phyloP scores from a whole-genome alignment of 2,329 filamentous ascomycete species.

The Aspergillus tamarii region DNA sequence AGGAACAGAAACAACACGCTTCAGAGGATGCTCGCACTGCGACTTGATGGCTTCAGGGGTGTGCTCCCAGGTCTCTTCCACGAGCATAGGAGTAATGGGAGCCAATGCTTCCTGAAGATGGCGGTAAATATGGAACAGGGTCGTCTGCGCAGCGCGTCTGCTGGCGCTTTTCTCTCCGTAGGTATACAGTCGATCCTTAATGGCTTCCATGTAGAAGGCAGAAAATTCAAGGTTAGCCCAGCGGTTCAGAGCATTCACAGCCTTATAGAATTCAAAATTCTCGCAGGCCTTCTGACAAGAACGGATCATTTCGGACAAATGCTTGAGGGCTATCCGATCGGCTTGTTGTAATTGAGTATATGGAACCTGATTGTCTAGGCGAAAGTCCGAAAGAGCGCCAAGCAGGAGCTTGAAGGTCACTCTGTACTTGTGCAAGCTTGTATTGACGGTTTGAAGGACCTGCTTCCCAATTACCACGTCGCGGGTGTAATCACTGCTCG shows the following conservation, averaged over 20 bases:
- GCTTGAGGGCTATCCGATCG: constrained; percentile 77
- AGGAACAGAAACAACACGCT: constrained; percentile 39
- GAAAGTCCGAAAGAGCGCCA: constrained; percentile 67
- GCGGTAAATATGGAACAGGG: constrained; percentile 65
- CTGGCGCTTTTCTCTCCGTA: constrained; percentile 69
- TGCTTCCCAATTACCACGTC: constrained; percentile 82
- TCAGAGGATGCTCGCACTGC: constrained; percentile 50
- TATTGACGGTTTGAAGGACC: constrained; percentile 76
- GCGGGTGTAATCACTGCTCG: constrained; percentile 85
- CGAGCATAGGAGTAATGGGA: constrained; percentile 78
- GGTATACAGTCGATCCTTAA: constrained; percentile 92
- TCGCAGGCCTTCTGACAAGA: constrained; percentile 68
- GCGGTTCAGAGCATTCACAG: constrained; percentile 70
- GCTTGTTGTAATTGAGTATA: constrained; percentile 59
- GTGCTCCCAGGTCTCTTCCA: constrained; percentile 86
- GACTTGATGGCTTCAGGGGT: constrained; percentile 66
- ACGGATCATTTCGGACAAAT: constrained; percentile 67
- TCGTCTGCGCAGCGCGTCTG: constrained; percentile 59
- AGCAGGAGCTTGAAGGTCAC: constrained; percentile 89
- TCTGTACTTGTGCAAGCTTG: constrained; percentile 80
- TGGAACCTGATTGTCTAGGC: constrained; percentile 42
- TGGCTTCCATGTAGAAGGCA: constrained; percentile 88
- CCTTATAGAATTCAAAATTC: constrained; percentile 82
- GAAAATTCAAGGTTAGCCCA: constrained; percentile 85
- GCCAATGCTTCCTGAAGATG: constrained; percentile 77